A percentile compares a stretch with the other conserved stretches of the same genome.
Conservation (phyloP, 176 grass and related monocot species). For the Puya raimondii region DNA sequence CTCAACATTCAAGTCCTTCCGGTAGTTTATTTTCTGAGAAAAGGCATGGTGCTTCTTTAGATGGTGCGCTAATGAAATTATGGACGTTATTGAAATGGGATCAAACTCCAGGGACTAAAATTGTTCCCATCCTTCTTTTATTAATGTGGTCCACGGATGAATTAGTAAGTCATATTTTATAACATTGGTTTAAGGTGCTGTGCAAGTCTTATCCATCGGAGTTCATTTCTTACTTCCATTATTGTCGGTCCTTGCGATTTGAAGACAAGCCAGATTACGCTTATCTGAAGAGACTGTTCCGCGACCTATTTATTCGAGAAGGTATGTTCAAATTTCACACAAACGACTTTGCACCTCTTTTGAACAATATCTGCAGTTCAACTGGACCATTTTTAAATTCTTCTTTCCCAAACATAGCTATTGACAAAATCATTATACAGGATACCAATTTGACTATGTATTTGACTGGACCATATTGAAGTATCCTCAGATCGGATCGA, state of each 20-base stretch:
- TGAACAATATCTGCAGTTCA: neutral
- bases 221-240: constrained; percentile 74
- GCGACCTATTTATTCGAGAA: constrained; percentile 70
- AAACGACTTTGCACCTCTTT: neutral
- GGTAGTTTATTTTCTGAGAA: too few relatives aligned
- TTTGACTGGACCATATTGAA: constrained; percentile 10
- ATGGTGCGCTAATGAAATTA: too few relatives aligned
- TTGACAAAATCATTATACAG: constrained; percentile 4
- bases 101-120: too few relatives aligned
- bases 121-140: too few relatives aligned
- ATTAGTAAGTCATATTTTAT: constrained; percentile 6
- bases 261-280: constrained; percentile 94
- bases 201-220: constrained; percentile 82
- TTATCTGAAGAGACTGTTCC: constrained; percentile 73
- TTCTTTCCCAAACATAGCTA: neutral
- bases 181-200: constrained; percentile 39
- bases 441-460: constrained; percentile 11
- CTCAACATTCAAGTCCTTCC: too few relatives aligned
- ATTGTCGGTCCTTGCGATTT: constrained; percentile 75
- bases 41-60: too few relatives aligned
- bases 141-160: neutral
- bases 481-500: neutral
- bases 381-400: too few relatives aligned
- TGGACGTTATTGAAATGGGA: too few relatives aligned
- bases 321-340: constrained; percentile 25